These are phyloP conservation scores for Didymosphaeria variabile DNA, from an alignment of 2,329 filamentous ascomycete genomes.

Conservation along the genomic window DNA sequence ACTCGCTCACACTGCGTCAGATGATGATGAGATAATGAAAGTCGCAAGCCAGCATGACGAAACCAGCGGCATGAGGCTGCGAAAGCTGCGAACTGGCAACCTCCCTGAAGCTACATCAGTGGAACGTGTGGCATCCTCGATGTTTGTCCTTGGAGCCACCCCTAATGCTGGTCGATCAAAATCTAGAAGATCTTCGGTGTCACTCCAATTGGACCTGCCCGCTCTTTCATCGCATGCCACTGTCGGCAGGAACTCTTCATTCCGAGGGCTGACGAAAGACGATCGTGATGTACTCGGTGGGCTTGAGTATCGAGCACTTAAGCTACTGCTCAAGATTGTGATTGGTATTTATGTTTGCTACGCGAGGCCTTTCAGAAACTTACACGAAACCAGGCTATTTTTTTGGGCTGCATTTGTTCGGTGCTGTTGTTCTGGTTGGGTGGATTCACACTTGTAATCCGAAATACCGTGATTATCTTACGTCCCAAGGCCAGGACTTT, in stretches of 20 bases:
- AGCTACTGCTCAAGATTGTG: conserved; percentile 59
- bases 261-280: conserved; percentile 53
- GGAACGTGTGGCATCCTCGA: conserved; percentile 51
- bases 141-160: conserved; percentile 51
- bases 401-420: conserved; percentile 59
- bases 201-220: conserved; percentile 37
- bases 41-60: conserved; percentile 2
- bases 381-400: conserved; percentile 51
- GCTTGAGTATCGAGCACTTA: conserved; percentile 60
- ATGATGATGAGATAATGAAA: conserved; percentile 21
- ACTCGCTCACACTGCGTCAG: conserved; percentile 12
- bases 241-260: conserved; percentile 58
- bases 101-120: conserved; percentile 48
- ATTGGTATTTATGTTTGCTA: conserved; percentile 37
- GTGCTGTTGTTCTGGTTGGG: conserved; percentile 55
- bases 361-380: background rate
- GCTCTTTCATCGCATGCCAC: conserved; percentile 55
- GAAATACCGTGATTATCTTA: conserved; percentile 59
- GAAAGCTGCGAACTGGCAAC: conserved; percentile 19
- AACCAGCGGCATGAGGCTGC: conserved; percentile 17
- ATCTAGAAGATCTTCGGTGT: background rate
- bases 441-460: conserved; percentile 54
- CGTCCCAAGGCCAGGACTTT: conserved; percentile 52
- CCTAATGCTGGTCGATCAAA: conserved; percentile 12
- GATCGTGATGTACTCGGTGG: conserved; percentile 58